Evolutionary conservation across 179 eudicot genomes (phyloP).

Genomic region (Monotropa hypopitys): DNA sequence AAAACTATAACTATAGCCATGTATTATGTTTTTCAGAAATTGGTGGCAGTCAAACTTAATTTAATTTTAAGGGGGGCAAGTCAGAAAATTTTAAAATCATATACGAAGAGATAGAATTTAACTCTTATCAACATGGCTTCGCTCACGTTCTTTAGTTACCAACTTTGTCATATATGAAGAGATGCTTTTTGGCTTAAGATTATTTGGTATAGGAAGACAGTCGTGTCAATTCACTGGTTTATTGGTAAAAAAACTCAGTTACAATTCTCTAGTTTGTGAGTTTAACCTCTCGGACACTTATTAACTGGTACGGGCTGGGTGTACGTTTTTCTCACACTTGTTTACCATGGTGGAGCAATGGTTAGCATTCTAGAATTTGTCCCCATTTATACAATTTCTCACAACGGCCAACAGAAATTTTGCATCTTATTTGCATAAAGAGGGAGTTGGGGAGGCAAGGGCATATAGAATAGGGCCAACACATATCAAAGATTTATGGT

Average conservation of each 20-base stretch:
- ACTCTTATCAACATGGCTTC: neutral
- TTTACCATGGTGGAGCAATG: neutral
- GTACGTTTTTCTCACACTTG: neutral
- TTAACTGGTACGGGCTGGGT: neutral
- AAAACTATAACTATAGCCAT: neutral
- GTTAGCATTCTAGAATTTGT: neutral
- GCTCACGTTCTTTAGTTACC: neutral
- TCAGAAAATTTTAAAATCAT: no score
- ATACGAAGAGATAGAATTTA: neutral
- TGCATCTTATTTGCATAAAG: neutral
- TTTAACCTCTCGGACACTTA: neutral
- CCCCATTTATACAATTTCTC: neutral
- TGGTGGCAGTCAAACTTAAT: neutral
- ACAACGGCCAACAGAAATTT: neutral
- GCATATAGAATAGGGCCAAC: neutral
- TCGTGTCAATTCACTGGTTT: neutral
- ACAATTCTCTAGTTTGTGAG: neutral
- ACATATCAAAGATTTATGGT: neutral
- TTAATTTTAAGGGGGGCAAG: neutral
- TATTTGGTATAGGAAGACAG: neutral
- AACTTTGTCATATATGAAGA: neutral
- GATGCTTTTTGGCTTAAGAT: neutral
- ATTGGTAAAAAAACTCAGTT: neutral
- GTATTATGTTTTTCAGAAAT: neutral
- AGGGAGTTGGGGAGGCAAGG: no score